These are phyloP conservation scores for Esteya vermicola DNA, from an alignment of 2,329 filamentous ascomycete genomes.

Conservation along the genomic window DNA sequence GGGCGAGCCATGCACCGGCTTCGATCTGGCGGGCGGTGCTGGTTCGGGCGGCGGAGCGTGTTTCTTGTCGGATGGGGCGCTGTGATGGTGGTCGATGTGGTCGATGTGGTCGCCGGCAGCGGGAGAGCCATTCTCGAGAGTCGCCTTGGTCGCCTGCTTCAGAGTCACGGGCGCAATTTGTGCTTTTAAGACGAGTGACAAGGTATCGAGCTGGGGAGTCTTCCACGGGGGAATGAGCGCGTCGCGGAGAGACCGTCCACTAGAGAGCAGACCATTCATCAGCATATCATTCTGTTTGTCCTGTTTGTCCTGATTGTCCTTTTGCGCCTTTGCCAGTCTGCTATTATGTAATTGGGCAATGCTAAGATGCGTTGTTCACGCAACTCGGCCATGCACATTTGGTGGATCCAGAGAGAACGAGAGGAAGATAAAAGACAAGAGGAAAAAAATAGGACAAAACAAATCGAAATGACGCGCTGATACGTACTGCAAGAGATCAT, in stretches of 20 bases:
- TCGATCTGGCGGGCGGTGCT: too few species aligned
- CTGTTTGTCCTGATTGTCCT: too few species aligned
- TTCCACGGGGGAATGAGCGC: constrained; percentile 35
- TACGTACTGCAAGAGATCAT: constrained; percentile 47
- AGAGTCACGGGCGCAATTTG: constrained; percentile 14
- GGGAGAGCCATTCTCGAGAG: constrained; percentile 1
- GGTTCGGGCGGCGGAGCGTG: background rate
- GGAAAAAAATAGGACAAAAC: constrained; percentile 7
- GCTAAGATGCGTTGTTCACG: too few species aligned
- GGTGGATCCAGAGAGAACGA: constrained; percentile 2
- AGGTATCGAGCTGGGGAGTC: constrained; percentile 26
- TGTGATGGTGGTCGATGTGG: background rate
- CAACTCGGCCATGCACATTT: too few species aligned
- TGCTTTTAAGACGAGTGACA: constrained; percentile 21
- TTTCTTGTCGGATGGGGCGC: background rate
- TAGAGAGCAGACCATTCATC: too few species aligned
- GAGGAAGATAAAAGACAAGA: background rate
- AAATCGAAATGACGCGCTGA: too few species aligned
- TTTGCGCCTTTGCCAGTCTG: too few species aligned
- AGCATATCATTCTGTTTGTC: too few species aligned
- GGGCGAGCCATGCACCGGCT: too few species aligned
- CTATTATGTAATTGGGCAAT: too few species aligned
- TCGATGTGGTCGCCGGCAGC: background rate
- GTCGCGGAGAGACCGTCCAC: constrained; percentile 36
- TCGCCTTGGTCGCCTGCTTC: constrained; percentile 3